A percentile compares a stretch with the other conserved stretches of the same genome.
Conservation (phyloP, 179 eudicot species). For the Beta corolliflora region DNA sequence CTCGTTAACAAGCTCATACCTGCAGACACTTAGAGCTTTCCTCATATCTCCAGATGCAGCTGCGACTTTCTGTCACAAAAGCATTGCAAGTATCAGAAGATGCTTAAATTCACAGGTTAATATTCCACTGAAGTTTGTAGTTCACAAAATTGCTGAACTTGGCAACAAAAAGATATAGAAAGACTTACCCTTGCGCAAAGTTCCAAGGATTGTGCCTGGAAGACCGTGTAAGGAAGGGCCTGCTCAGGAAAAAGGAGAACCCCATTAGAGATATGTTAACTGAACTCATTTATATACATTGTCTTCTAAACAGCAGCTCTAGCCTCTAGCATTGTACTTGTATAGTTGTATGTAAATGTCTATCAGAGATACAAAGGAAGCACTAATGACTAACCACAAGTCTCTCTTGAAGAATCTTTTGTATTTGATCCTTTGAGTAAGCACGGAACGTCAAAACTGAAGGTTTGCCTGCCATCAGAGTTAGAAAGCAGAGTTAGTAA, state of each 20-base stretch:
- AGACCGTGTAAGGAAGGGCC: slow-evolving; percentile 67
- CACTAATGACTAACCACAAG: slow-evolving; percentile 51
- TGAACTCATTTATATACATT: not conserved
- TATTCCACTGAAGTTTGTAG: not conserved
- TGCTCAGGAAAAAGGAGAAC: slow-evolving; percentile 27
- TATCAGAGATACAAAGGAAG: not conserved
- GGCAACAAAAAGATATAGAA: not conserved
- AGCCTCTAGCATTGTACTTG: not conserved
- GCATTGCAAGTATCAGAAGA: slow-evolving; percentile 18
- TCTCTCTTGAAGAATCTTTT: slow-evolving; percentile 69
- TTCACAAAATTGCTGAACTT: not conserved
- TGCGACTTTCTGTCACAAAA: slow-evolving; percentile 81
- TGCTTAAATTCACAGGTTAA: not conserved
- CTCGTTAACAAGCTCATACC: slow-evolving; percentile 41
- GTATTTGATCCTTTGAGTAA: slow-evolving; percentile 91
- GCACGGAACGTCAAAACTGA: slow-evolving; percentile 81
- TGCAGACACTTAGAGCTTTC: slow-evolving; percentile 88
- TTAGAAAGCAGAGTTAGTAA: slow-evolving; percentile 4
- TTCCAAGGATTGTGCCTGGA: slow-evolving; percentile 90
- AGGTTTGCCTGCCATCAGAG: slow-evolving; percentile 66
- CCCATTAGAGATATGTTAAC: slow-evolving; percentile 12
- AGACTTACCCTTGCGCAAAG: slow-evolving; percentile 92
- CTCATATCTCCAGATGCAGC: slow-evolving; percentile 98
- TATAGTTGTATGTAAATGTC: not conserved
- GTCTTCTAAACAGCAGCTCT: not conserved